Conservation (phyloP, 2,329 filamentous ascomycete species). For the Trichoderma brevicompactum region DNA sequence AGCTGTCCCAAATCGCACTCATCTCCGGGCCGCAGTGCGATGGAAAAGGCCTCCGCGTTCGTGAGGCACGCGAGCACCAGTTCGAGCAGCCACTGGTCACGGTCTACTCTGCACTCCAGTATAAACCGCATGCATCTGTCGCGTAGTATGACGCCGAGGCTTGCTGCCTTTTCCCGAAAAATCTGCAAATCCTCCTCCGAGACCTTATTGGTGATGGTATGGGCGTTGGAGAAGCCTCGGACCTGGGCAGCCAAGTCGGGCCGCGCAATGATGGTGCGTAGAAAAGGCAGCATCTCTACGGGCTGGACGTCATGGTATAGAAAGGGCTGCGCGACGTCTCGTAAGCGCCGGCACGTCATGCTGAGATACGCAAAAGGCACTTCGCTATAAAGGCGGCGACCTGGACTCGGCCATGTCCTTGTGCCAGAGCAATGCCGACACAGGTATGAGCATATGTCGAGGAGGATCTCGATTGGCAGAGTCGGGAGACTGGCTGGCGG, state of each 20-base stretch:
- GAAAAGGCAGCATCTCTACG: accelerated
- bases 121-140: too few relatives aligned
- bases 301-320: neutral
- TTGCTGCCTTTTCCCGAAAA: neutral
- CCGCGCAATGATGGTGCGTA: neutral
- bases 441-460: neutral
- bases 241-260: neutral
- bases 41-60: too few relatives aligned
- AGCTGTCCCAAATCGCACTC: too few relatives aligned
- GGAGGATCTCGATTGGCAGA: neutral
- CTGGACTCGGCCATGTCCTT: too few relatives aligned
- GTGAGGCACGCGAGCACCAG: too few relatives aligned
- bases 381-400: neutral
- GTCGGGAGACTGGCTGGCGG: too few relatives aligned
- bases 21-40: too few relatives aligned
- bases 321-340: neutral
- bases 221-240: neutral
- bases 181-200: neutral
- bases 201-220: too few relatives aligned
- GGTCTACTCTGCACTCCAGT: too few relatives aligned
- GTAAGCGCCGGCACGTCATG: neutral
- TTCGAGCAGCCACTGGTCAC: too few relatives aligned
- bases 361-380: neutral
- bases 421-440: neutral
- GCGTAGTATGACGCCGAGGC: too few relatives aligned